Evolutionary conservation across 139 green algal species (phyloP), one percentile per base, ranked within the genome.

Genomic region (Astrephomene gubernaculifera): DNA sequence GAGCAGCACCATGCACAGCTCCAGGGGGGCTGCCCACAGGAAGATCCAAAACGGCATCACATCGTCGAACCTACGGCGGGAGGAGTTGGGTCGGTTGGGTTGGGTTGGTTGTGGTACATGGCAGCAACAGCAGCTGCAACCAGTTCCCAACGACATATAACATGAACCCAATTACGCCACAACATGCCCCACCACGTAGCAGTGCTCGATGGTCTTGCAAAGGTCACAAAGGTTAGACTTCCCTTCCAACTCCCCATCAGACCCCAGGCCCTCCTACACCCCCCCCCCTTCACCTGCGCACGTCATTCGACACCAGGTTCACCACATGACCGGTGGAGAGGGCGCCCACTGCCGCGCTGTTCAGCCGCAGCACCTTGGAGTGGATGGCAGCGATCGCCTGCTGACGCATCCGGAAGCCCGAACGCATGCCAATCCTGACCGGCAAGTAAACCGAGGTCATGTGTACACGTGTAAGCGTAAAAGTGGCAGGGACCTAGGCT

Each of bases 391-490:
- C 81, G 9, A 90, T 69, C 0, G 72, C 64, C 73, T 92, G 89
- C 81, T 94, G 92, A 3, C 94, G 91, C 92, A 95, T 94, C 19
- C 39, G 60, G 44, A 95, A 94, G 9, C 94, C 95, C 70, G 87
- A 80, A 31, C 86, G 87, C 92, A 96, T 96, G 60, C 95, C 94
- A 17, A 93, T 80, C 93, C 93, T 95, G 89, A n/a, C n/a, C n/a
- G n/a, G n/a, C n/a, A n/a, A n/a, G n/a, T n/a, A n/a, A n/a, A n/a
- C n/a, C n/a, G n/a, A n/a, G n/a, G n/a, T n/a, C n/a, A n/a, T n/a
- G n/a, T n/a, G n/a, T n/a, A n/a, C n/a, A n/a, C n/a, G n/a, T n/a
- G n/a, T n/a, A n/a, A n/a, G n/a, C n/a, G n/a, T n/a, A n/a, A n/a
- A n/a, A n/a, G n/a, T n/a, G n/a, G n/a, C n/a, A n/a, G n/a, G n/a